Evolutionary conservation across 1,139 yeast species (phyloP).

Genomic region (Candida neerlandica): DNA sequence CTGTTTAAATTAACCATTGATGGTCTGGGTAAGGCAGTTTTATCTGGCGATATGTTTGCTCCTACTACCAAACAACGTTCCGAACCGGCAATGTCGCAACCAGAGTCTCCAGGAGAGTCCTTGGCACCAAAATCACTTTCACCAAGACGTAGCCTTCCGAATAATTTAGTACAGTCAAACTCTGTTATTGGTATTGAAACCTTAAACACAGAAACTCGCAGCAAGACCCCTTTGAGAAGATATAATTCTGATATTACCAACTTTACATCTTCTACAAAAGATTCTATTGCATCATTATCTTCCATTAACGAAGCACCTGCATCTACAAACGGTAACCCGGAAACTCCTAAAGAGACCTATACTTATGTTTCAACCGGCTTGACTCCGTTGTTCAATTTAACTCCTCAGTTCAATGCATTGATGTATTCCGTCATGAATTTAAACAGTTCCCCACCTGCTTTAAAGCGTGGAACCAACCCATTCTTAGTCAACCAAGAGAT

Average conservation of each 20-base stretch:
- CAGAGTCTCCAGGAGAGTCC: not conserved
- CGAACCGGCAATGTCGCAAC: not conserved
- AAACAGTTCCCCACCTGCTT: constrained; percentile 36
- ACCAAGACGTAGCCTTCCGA: not conserved
- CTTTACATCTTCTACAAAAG: constrained; percentile 17
- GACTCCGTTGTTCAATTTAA: constrained; percentile 43
- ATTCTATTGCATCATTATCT: constrained; percentile 12
- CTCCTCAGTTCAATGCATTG: constrained; percentile 48
- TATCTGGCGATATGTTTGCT: constrained; percentile 25
- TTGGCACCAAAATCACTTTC: constrained; percentile 1
- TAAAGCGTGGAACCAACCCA: constrained; percentile 24
- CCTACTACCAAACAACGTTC: constrained; percentile 1
- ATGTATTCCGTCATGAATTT: constrained; percentile 43
- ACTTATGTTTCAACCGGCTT: constrained; percentile 32
- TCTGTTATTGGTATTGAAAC: constrained; percentile 36
- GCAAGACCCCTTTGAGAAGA: constrained; percentile 27
- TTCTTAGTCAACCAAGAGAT: constrained; percentile 37
- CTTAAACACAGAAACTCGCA: constrained; percentile 9
- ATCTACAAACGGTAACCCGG: constrained; percentile 25
- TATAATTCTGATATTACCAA: constrained; percentile 35
- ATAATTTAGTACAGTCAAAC: constrained; percentile 28
- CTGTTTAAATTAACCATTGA: constrained; percentile 42
- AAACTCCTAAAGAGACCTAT: constrained; percentile 40
- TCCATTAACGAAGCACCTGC: constrained; percentile 21
- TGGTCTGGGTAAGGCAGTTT: constrained; percentile 51